Base-by-base conservation (phyloP, 169 alveolate genomes). In the Amoebophrya sp. region DNA sequence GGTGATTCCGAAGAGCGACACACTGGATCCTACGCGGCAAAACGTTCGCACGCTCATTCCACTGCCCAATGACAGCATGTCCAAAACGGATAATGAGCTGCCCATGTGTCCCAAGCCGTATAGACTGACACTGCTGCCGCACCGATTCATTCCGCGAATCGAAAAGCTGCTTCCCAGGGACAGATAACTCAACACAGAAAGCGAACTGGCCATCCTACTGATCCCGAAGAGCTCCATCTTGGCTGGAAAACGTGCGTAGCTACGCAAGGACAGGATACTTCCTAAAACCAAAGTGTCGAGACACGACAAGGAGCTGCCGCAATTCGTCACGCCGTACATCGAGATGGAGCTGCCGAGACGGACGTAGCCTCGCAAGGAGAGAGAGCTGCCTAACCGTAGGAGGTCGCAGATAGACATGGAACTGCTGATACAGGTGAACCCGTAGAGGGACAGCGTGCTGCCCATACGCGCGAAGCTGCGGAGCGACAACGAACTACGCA, bases 221-320 rank as follows among this genome's bases (percentile, higher is more conserved):
- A 34, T 47, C n/a, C 90, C 90, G 47, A 89, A 89, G 41, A 36
- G 90, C 53, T 40, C 90, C 47, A 89, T 38, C 40, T 47, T 89
- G 3, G 90, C 90, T 29, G 36, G 36, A 36, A 65, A 26, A 6
- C 83, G 83, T 10, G 33, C 18, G 83, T 1, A 65, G 33, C 2
- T 6, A 6, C 83, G 2, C 2, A 65, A 6, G 26, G 83, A 65
- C 33, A 65, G 12, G 33, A 36, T 6, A 1, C 39, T 26, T 6
- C 83, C 83, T 26, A 65, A 36, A 36, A 12, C 3, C 39, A 29
- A 65, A 36, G n/a, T 1, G 83, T 65, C 83, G 33, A 65, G 83
- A 10, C 12, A 26, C 83, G 83, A 65, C 36, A 65, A 0, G 36
- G 38, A 6, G 36, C 39, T 26, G 26, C 83, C 83, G 33, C 18